Evolutionary conservation across 345 rosid species (phyloP).

Genomic region (Lumnitzera littorea): DNA sequence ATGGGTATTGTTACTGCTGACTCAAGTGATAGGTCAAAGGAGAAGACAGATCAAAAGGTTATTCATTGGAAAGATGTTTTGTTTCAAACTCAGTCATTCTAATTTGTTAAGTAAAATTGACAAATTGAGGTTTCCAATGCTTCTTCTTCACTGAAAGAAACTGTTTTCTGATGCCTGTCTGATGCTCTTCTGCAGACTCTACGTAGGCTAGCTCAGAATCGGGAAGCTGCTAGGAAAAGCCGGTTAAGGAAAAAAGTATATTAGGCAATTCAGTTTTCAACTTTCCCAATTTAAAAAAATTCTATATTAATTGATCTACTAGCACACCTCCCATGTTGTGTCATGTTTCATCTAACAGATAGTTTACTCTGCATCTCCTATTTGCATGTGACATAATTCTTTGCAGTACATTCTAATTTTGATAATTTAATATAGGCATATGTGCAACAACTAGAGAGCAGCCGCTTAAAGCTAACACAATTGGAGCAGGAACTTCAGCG

Average conservation of each 20-base stretch:
- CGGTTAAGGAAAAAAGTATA: slow-evolving; percentile 73
- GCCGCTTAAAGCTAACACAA: slow-evolving; percentile 57
- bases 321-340: no score
- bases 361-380: no score
- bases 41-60: slow-evolving; percentile 82
- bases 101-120: no score
- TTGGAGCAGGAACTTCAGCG: slow-evolving; percentile 84
- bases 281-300: no score
- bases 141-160: no score
- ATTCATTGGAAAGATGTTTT: neutral
- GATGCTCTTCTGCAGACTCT: slow-evolving; percentile 45
- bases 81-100: no score
- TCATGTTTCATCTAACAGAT: no score
- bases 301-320: no score
- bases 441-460: slow-evolving; percentile 87
- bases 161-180: slow-evolving; percentile 9
- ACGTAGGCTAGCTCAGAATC: slow-evolving; percentile 83
- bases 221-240: slow-evolving; percentile 90
- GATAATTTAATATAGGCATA: slow-evolving; percentile 61
- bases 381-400: no score
- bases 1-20: slow-evolving; percentile 39
- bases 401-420: neutral
- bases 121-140: no score
- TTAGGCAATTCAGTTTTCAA: no score
- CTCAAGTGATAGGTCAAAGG: slow-evolving; percentile 78